phyloP scores from a whole-genome alignment of 805 yeast species.

The Metschnikowia henanensis region DNA sequence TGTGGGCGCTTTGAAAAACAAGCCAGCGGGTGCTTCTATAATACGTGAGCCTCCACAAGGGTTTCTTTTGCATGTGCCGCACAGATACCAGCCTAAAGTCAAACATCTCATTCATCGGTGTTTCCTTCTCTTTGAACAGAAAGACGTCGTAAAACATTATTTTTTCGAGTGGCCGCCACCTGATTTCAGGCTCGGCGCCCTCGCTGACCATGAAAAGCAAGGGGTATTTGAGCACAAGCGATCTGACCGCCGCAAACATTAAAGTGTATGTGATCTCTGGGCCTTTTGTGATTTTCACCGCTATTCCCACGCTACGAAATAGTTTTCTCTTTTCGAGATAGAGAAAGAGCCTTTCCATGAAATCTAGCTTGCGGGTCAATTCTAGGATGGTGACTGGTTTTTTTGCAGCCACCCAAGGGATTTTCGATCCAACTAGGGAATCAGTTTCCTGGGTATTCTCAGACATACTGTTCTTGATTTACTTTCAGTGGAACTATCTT shows the following conservation, averaged over 20 bases:
- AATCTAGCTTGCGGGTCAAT: slow-evolving; percentile 7
- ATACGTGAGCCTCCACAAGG: slow-evolving; percentile 11
- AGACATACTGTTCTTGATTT: no score
- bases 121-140: background rate
- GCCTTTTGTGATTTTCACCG: slow-evolving; percentile 4
- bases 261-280: background rate
- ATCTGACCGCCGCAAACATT: slow-evolving; percentile 7
- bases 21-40: slow-evolving; percentile 8
- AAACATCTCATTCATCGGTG: background rate
- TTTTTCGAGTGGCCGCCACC: slow-evolving; percentile 8
- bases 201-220: slow-evolving; percentile 9
- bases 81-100: slow-evolving; percentile 1
- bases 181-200: slow-evolving; percentile 10
- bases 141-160: slow-evolving; percentile 9
- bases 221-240: slow-evolving; percentile 11
- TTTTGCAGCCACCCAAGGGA: background rate
- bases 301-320: slow-evolving; percentile 9
- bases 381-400: background rate
- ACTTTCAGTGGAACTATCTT: no score
- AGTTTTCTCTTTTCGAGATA: slow-evolving; percentile 9
- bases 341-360: slow-evolving; percentile 10
- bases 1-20: slow-evolving; percentile 9
- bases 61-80: background rate
- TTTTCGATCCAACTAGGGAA: no score
- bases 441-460: no score